Conservation (phyloP, 1,284 basidiomycete species). For the Moesziomyces sp. region DNA sequence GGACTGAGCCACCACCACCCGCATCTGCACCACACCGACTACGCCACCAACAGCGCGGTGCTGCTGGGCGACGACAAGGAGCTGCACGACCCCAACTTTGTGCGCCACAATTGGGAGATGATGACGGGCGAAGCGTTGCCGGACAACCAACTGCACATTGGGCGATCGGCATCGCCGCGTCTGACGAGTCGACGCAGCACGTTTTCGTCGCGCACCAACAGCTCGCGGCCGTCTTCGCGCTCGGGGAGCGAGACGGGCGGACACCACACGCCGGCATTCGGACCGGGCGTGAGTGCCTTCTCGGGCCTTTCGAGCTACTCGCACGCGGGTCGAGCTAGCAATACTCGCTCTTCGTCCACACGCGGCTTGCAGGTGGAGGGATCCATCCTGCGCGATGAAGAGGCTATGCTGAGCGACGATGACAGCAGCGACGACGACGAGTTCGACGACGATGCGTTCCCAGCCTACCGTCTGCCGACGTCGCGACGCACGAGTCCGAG, state of each 20-base stretch:
- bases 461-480: constrained; percentile 13
- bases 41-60: constrained; percentile 24
- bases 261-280: constrained; percentile 17
- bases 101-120: constrained; percentile 47
- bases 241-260: constrained; percentile 36
- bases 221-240: constrained; percentile 35
- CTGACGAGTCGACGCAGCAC: constrained; percentile 32
- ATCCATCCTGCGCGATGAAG: constrained; percentile 37
- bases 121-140: constrained; percentile 30
- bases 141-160: constrained; percentile 31
- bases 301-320: constrained; percentile 38
- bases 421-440: constrained; percentile 21
- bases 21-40: constrained; percentile 15
- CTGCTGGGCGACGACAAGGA: constrained; percentile 38
- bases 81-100: constrained; percentile 43
- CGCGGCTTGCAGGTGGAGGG: constrained; percentile 39
- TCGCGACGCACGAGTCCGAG: constrained; percentile 23
- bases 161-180: constrained; percentile 19
- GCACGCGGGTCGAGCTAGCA: constrained; percentile 4
- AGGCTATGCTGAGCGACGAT: constrained; percentile 36
- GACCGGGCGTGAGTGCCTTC: constrained; percentile 25
- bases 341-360: constrained; percentile 8
- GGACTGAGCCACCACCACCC: constrained; percentile 6
- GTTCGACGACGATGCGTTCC: too few relatives aligned
- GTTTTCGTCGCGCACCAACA: constrained; percentile 24